Percentiles rank a stretch among this genome's conserved stretches.
These are phyloP conservation scores for Raffaelea arxii DNA, from an alignment of 2,329 filamentous ascomycete genomes.

Conservation along the genomic window DNA sequence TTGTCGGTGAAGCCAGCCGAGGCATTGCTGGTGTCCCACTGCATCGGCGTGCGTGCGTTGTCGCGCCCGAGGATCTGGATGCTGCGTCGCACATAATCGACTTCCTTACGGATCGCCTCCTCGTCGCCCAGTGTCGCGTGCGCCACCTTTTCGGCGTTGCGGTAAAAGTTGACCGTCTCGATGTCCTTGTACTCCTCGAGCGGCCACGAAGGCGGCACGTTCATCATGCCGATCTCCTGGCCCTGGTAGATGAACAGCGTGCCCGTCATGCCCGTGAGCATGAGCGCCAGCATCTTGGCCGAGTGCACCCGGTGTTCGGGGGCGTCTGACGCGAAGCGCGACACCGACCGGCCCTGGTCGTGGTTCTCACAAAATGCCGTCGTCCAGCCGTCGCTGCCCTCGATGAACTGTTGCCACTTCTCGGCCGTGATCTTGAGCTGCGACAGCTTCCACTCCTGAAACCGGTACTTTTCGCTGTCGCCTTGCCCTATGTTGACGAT, in stretches of 20 bases:
- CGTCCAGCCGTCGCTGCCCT: constrained; percentile 45
- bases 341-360: constrained; percentile 47
- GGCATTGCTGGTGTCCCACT: constrained; percentile 43
- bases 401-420: constrained; percentile 41
- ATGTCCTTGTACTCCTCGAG: constrained; percentile 38
- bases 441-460: constrained; percentile 36
- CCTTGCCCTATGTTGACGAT: constrained; percentile 52
- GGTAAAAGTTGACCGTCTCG: constrained; percentile 38
- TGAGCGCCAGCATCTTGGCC: constrained; percentile 43
- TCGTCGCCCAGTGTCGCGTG: constrained; percentile 15
- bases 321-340: constrained; percentile 37
- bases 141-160: constrained; percentile 15
- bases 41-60: constrained; percentile 58
- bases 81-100: constrained; percentile 37
- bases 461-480: constrained; percentile 37
- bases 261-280: constrained; percentile 34
- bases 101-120: constrained; percentile 28
- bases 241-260: constrained; percentile 49
- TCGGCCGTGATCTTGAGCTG: constrained; percentile 31
- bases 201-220: constrained; percentile 36
- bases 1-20: constrained; percentile 53
- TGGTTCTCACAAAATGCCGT: constrained; percentile 56
- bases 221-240: constrained; percentile 48
- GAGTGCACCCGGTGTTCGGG: constrained; percentile 30
- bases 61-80: constrained; percentile 54